Conservation (phyloP, 768 basidiomycete species). For the Lentinula sp. region DNA sequence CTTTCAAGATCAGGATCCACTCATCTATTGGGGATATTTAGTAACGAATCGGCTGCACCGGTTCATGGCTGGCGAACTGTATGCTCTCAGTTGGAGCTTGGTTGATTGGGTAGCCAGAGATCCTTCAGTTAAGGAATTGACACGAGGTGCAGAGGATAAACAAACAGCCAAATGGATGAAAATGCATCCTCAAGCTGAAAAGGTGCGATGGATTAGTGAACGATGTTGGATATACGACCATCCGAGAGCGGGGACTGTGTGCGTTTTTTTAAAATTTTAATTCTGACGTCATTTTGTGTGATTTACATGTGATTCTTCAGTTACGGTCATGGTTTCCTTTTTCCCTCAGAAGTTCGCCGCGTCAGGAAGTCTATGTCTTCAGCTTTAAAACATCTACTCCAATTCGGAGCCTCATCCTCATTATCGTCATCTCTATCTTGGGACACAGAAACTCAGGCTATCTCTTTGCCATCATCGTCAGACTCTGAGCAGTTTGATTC, state of each 20-base stretch:
- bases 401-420: neutral
- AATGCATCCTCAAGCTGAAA: slow-evolving; percentile 68
- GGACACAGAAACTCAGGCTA: neutral
- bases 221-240: slow-evolving; percentile 99
- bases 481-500: neutral
- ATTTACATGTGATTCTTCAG: slow-evolving; percentile 28
- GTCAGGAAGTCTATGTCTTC: slow-evolving; percentile 47
- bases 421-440: slow-evolving; percentile 14
- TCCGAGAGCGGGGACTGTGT: slow-evolving; percentile 91
- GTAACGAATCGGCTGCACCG: slow-evolving; percentile 82
- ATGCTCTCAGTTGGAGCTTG: slow-evolving; percentile 84
- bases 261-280: slow-evolving; percentile 21
- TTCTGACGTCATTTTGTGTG: no score
- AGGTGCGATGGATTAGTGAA: slow-evolving; percentile 88
- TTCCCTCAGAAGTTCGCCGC: slow-evolving; percentile 79
- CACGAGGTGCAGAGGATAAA: slow-evolving; percentile 87
- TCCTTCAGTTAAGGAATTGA: slow-evolving; percentile 55
- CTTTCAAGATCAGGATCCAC: slow-evolving; percentile 42
- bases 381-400: neutral
- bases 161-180: slow-evolving; percentile 91
- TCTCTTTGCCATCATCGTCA: neutral
- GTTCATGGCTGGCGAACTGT: slow-evolving; percentile 95
- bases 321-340: slow-evolving; percentile 92
- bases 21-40: slow-evolving; percentile 87
- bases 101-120: slow-evolving; percentile 85